phyloP scores from a whole-genome alignment of 73 alveolate genomes.

The Paramecium caudatum region DNA sequence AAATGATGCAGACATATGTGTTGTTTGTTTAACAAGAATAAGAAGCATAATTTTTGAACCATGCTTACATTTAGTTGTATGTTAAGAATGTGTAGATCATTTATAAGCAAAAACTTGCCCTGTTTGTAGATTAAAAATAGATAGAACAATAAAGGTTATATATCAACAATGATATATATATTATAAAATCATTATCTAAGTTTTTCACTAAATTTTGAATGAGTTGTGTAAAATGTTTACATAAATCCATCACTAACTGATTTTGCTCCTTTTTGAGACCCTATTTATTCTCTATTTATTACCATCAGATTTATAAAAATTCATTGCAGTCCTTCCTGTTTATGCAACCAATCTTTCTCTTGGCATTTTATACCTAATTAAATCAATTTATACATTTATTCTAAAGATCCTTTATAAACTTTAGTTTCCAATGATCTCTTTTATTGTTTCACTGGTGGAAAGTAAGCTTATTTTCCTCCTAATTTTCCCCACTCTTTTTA shows the following conservation, averaged over 20 bases:
- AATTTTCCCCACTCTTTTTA: constrained; percentile 24
- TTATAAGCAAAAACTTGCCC: background rate
- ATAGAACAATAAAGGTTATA: background rate
- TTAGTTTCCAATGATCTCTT: background rate
- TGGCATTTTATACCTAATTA: constrained; percentile 31
- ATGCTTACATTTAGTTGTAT: background rate
- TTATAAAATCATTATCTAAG: constrained; percentile 43
- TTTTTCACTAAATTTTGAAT: constrained; percentile 59
- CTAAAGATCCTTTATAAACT: constrained; percentile 50
- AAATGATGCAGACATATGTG: constrained; percentile 29
- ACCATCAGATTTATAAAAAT: constrained; percentile 47
- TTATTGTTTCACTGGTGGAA: background rate
- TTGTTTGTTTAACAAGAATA: background rate
- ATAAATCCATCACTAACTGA: constrained; percentile 24
- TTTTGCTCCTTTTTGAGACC: background rate
- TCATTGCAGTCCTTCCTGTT: background rate
- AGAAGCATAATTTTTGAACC: constrained; percentile 52
- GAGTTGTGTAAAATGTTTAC: constrained; percentile 64
- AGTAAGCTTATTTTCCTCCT: background rate
- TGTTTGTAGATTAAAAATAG: background rate
- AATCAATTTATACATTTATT: background rate
- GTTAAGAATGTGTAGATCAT: background rate
- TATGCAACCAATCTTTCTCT: constrained; percentile 37
- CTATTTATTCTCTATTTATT: background rate
- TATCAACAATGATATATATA: background rate